phyloP scores from a whole-genome alignment of 208 protist genomes.

The Wallacemonas sp. region DNA sequence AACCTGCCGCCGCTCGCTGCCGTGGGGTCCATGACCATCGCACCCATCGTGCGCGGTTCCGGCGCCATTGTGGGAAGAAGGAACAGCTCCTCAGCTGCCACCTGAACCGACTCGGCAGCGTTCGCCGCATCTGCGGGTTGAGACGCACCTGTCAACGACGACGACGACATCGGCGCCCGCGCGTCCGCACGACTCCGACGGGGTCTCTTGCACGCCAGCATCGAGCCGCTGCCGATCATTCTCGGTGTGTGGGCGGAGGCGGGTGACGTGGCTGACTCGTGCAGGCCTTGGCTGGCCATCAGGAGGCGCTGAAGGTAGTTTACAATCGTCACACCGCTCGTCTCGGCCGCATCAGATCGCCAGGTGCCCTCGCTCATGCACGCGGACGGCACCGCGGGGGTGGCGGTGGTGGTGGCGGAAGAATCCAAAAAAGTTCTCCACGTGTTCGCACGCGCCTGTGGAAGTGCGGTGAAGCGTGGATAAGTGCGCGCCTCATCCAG shows the following conservation, averaged over 20 bases:
- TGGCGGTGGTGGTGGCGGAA: constrained; percentile 4
- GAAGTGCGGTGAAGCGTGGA: constrained; percentile 13
- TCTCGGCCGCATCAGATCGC: no score
- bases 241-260: no score
- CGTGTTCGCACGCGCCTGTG: background rate
- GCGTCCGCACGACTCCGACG: background rate
- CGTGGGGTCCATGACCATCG: constrained; percentile 41
- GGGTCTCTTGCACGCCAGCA: background rate
- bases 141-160: no score
- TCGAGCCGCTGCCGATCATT: background rate
- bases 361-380: no score
- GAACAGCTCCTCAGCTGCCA: constrained; percentile 5
- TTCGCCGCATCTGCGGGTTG: no score
- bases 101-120: background rate
- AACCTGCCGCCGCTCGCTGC: constrained; percentile 26
- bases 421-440: constrained; percentile 5
- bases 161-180: background rate
- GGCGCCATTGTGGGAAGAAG: constrained; percentile 23
- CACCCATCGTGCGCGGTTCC: constrained; percentile 62
- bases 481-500: constrained; percentile 15
- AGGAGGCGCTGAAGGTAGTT: no score
- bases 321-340: no score
- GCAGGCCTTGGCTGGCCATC: no score
- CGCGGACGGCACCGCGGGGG: no score
- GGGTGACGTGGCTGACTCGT: no score